Evolutionary conservation across 495 filamentous ascomycete genomes (phyloP), one percentile per base, ranked within the genome.

Genomic region (Pseudotulostoma volvatum): DNA sequence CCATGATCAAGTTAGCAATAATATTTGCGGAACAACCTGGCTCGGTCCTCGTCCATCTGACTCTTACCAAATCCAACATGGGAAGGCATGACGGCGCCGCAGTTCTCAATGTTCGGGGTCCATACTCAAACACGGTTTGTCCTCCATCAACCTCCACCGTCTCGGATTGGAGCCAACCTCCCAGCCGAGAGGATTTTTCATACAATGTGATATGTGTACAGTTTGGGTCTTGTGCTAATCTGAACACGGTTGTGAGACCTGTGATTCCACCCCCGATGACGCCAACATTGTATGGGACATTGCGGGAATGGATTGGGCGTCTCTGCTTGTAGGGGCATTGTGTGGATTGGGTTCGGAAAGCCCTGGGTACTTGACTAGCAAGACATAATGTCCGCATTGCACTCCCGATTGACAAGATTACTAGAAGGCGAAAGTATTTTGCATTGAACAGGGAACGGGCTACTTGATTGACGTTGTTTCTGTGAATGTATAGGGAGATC

Each of bases 251-350:
- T 18, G 82, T 73, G 36, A 99, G 72, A 25, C 92, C 92, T 11
- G 88, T 90, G 50, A 99, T 81, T 36, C 92, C 92, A 39, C 76
- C 88, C 25, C 92, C 90, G 9, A 93, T 56, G 13, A 94, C 68
- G 28, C 81, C 86, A 44, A 81, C 71, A 46, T 72, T 53, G 44
- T 63, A 62, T 13, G 53, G 49, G 31, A 40, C 36, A 23, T 36
- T 42, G 34, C 49, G 46, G 40, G 47, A 49, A 50, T 34, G 41
- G 31, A 30, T 46, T 41, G 15, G 19, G 44, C 25, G n/a, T n/a
- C n/a, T n/a, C n/a, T n/a, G 49, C 50, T 11, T 11, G 23, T 5
- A 5, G 23, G 23, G 23, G 11, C 5, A 28, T 11, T 28, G 23
- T 28, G 23, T 28, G 23, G 5, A 45, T 41, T 50, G 44, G 23